These are phyloP conservation scores for Lipomyces starkeyi DNA, from an alignment of 805 yeast genomes.

Conservation along the genomic window DNA sequence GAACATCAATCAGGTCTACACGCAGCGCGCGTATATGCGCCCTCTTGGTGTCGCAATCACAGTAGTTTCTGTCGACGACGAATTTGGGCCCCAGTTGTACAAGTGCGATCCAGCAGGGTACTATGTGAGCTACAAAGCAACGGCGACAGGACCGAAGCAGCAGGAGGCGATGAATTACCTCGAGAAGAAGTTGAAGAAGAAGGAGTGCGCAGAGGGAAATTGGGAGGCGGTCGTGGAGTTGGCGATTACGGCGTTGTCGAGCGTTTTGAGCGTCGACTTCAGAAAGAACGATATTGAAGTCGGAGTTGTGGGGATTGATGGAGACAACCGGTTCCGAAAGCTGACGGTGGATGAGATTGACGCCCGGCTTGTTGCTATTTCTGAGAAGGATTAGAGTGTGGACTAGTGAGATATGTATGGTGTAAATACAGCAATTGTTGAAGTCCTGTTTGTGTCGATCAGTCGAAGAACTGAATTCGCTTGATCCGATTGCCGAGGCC, in stretches of 20 bases:
- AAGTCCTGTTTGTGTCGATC: no score
- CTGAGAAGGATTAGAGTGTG: conserved; percentile 74
- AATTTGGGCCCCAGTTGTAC: conserved; percentile 83
- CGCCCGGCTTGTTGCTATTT: conserved; percentile 90
- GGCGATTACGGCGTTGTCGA: conserved; percentile 84
- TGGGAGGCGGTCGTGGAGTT: conserved; percentile 90
- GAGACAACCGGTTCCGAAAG: conserved; percentile 59
- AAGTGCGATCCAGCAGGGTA: conserved; percentile 99
- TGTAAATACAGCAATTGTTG: no score
- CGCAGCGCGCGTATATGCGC: conserved; percentile 98
- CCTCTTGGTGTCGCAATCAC: conserved; percentile 95
- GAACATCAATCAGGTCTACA: conserved; percentile 90
- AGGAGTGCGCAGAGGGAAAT: conserved; percentile 71
- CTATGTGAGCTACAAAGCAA: conserved; percentile 86
- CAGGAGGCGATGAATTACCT: conserved; percentile 90
- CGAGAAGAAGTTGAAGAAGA: conserved; percentile 87
- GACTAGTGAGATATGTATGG: background rate
- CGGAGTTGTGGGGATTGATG: conserved; percentile 72
- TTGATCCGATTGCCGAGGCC: no score
- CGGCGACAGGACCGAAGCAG: conserved; percentile 96
- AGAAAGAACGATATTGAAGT: conserved; percentile 92
- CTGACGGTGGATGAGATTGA: conserved; percentile 88
- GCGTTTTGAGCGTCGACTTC: conserved; percentile 89
- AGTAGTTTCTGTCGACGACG: conserved; percentile 86
- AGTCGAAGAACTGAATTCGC: no score